phyloP scores from a whole-genome alignment of 2,329 filamentous ascomycete genomes.

The Aspergillus niger region DNA sequence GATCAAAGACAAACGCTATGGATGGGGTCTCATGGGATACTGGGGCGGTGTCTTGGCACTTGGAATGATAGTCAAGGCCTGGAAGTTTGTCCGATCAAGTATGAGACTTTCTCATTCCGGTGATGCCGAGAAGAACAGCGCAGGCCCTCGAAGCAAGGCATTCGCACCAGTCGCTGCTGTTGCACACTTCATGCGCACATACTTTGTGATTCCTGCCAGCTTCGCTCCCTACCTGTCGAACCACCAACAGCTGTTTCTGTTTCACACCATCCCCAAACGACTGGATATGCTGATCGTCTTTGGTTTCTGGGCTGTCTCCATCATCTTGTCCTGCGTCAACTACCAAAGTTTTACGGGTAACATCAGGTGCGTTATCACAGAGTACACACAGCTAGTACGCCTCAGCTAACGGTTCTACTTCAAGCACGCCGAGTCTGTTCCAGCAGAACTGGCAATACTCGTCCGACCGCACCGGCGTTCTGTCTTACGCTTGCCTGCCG shows the following conservation, averaged over 20 bases:
- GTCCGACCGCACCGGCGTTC: conserved; percentile 62
- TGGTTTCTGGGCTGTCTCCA: conserved; percentile 15
- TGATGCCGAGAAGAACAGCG: not conserved
- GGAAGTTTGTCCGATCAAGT: not conserved
- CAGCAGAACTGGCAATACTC: conserved; percentile 51
- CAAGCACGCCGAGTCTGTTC: conserved; percentile 5
- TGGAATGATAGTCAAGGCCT: conserved; percentile 11
- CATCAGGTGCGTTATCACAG: conserved; percentile 7
- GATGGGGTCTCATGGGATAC: conserved; percentile 21
- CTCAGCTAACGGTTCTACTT: not conserved
- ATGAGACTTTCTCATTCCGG: not conserved
- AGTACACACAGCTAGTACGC: not conserved
- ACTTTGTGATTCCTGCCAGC: conserved; percentile 10
- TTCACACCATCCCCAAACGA: conserved; percentile 16
- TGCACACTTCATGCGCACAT: conserved; percentile 2
- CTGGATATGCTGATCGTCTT: conserved; percentile 15
- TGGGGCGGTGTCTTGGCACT: conserved; percentile 17
- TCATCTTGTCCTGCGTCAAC: conserved; percentile 18
- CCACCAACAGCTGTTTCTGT: conserved; percentile 15
- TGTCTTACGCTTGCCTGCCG: conserved; percentile 64
- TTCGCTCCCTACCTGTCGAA: conserved; percentile 9
- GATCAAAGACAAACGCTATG: conserved; percentile 13
- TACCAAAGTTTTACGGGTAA: conserved; percentile 19
- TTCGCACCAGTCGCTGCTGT: not conserved
- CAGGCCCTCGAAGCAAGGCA: no score